A percentile compares a stretch with the other conserved stretches of the same genome.
Evolutionary conservation across 768 basidiomycete genomes (phyloP).

Genomic region (Pleurotus citrinopileatus): DNA sequence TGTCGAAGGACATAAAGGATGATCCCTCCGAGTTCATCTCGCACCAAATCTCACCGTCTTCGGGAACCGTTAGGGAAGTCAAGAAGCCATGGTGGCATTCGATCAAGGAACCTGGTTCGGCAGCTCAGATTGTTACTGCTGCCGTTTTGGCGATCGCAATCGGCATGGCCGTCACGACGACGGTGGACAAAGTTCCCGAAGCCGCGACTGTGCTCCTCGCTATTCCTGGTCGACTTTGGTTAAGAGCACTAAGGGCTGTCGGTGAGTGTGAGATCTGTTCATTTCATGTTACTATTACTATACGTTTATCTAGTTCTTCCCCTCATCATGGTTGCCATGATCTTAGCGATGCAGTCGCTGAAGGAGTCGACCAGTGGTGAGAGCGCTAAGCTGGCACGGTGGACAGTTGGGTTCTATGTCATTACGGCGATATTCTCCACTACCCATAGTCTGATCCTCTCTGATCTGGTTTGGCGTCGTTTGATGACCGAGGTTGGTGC

Average conservation of each 20-base stretch:
- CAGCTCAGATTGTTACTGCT: background rate
- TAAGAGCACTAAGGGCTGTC: background rate
- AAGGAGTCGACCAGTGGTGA: background rate
- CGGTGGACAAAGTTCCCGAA: background rate
- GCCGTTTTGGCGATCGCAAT: background rate
- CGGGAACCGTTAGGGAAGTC: background rate
- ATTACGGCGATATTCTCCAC: background rate
- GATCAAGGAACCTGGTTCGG: background rate
- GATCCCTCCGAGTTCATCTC: background rate
- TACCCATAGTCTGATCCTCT: background rate
- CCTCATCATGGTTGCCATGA: background rate
- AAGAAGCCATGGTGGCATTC: background rate
- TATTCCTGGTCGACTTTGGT: background rate
- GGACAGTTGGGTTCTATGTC: background rate
- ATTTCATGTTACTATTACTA: background rate
- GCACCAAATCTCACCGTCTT: background rate
- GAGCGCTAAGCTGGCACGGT: background rate
- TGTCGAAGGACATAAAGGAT: background rate
- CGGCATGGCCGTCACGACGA: background rate
- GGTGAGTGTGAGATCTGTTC: background rate
- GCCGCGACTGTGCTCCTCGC: background rate
- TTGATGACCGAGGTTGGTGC: background rate
- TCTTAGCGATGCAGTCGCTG: background rate
- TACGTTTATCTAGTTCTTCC: background rate
- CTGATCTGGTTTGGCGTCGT: background rate